phyloP scores from a whole-genome alignment of 257 asterid species.

The Capsicum pubescens region DNA sequence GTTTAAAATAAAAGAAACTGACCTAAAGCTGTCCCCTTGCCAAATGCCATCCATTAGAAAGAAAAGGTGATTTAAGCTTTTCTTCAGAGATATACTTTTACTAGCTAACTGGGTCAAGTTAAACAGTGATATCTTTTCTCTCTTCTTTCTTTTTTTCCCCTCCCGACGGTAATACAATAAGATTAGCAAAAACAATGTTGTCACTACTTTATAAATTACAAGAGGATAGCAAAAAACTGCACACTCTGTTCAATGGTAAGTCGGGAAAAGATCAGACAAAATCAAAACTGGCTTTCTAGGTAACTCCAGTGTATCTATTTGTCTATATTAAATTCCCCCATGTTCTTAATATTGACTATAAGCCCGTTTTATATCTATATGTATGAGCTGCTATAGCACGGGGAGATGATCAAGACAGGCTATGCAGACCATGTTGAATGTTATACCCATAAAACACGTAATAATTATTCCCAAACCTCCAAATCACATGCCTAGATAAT shows the following conservation, averaged over 20 bases:
- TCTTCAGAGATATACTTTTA: constrained; percentile 4
- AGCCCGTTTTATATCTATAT: neutral
- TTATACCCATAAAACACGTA: neutral
- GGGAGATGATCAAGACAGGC: neutral
- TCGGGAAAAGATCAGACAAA: neutral
- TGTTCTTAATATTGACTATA: neutral
- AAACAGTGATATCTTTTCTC: neutral
- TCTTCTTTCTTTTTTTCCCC: neutral
- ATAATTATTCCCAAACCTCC: neutral
- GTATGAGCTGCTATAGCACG: neutral
- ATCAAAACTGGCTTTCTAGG: neutral
- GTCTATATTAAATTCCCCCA: neutral
- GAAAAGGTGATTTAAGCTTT: neutral
- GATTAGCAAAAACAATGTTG: neutral
- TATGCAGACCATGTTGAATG: neutral
- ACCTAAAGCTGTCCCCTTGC: neutral
- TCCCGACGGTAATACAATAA: neutral
- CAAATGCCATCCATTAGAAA: neutral
- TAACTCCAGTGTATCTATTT: neutral
- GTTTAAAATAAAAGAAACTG: neutral
- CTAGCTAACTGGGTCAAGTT: constrained; percentile 8
- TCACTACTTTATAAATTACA: neutral
- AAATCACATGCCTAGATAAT: neutral
- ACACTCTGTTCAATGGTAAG: neutral
- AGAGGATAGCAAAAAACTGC: neutral